Conservation (phyloP, 176 grass and related monocot species). For the Triticum aestivum region DNA sequence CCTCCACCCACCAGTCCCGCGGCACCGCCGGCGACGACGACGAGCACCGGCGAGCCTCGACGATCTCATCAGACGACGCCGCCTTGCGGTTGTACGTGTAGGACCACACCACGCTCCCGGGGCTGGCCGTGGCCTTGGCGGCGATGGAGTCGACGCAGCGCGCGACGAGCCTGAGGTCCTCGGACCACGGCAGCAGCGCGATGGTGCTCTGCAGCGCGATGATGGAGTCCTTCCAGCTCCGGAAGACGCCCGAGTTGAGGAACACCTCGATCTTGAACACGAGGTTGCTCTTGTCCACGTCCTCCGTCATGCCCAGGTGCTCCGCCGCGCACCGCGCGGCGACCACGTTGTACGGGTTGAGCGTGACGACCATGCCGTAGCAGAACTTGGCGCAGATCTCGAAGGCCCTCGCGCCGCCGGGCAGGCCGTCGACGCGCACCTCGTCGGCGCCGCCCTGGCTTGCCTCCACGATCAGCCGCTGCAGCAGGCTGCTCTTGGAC, state of each 20-base stretch:
- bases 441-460: constrained; percentile 54
- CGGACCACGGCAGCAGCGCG: constrained; percentile 58
- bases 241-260: constrained; percentile 62
- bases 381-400: constrained; percentile 91
- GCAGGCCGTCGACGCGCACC: constrained; percentile 60
- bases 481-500: constrained; percentile 74
- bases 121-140: constrained; percentile 64
- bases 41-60: constrained; percentile 52
- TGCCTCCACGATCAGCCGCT: constrained; percentile 58
- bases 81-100: constrained; percentile 67
- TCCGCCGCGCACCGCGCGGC: constrained; percentile 67
- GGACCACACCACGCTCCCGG: constrained; percentile 62
- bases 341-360: constrained; percentile 78
- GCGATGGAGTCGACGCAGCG: constrained; percentile 85
- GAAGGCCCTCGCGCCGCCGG: constrained; percentile 68
- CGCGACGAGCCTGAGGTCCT: constrained; percentile 70
- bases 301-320: constrained; percentile 93
- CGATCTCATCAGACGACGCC: constrained; percentile 57
- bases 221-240: constrained; percentile 86
- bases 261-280: constrained; percentile 82
- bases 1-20: constrained; percentile 89
- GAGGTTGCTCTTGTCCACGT: constrained; percentile 79
- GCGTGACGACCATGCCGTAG: constrained; percentile 85
- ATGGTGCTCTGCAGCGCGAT: constrained; percentile 70
- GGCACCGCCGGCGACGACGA: constrained; percentile 30